These are phyloP conservation scores for Quercus gilva DNA, from an alignment of 306 rosid species.

Conservation along the genomic window DNA sequence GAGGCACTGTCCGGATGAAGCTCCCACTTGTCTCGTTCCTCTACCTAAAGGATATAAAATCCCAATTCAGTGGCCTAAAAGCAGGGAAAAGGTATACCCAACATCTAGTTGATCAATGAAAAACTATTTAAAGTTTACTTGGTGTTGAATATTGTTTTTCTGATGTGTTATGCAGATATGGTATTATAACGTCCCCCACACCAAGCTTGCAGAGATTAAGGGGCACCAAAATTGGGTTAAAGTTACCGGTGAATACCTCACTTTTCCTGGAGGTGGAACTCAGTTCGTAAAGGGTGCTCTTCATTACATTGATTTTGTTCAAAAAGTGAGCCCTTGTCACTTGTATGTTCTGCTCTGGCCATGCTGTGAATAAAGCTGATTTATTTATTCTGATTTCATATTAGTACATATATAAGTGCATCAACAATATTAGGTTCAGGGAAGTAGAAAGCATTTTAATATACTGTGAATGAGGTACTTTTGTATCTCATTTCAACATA, in stretches of 20 bases:
- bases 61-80: slow-evolving; percentile 75
- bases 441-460: not conserved
- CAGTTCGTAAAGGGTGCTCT: slow-evolving; percentile 86
- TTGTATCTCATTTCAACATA: not conserved
- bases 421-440: not conserved
- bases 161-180: slow-evolving; percentile 63
- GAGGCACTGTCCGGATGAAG: slow-evolving; percentile 81
- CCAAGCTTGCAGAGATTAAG: slow-evolving; percentile 68
- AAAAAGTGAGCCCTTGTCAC: slow-evolving; percentile 52
- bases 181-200: slow-evolving; percentile 76
- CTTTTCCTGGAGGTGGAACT: slow-evolving; percentile 94
- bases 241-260: slow-evolving; percentile 68
- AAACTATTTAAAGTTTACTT: slow-evolving; percentile 11
- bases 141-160: slow-evolving; percentile 21
- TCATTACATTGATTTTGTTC: slow-evolving; percentile 79
- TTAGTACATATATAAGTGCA: not conserved
- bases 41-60: slow-evolving; percentile 68
- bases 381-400: not conserved
- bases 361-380: not conserved
- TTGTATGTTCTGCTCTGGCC: slow-evolving; percentile 4
- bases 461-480: not conserved
- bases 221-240: slow-evolving; percentile 97
- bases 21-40: slow-evolving; percentile 73
- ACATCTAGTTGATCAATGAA: not conserved
- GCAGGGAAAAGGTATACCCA: slow-evolving; percentile 68